Evolutionary conservation across 352 stramenopile genomes (phyloP).

Genomic region (Pythium sukuiense): DNA sequence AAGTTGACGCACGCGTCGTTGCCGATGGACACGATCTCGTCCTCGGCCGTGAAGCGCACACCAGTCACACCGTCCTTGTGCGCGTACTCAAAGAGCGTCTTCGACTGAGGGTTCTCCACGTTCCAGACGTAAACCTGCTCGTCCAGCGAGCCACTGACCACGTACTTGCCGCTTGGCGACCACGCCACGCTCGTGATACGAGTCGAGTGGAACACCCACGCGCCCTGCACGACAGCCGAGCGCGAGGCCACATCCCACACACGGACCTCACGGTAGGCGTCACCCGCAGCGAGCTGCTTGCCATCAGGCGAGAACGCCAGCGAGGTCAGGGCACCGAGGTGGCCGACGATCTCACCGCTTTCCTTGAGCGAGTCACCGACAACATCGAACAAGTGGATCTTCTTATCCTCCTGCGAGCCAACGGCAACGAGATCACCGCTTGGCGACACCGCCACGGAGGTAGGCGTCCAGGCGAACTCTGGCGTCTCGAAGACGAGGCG

Average conservation of each 20-base stretch:
- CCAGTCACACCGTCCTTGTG: conserved; percentile 83
- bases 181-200: conserved; percentile 93
- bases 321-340: conserved; percentile 73
- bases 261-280: conserved; percentile 88
- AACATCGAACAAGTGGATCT: conserved; percentile 86
- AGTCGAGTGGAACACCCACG: conserved; percentile 97
- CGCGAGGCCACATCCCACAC: conserved; percentile 86
- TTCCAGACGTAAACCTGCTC: conserved; percentile 97
- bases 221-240: conserved; percentile 84
- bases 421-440: conserved; percentile 74
- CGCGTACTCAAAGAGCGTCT: conserved; percentile 71
- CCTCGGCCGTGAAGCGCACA: conserved; percentile 71
- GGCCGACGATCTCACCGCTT: conserved; percentile 60
- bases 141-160: conserved; percentile 93
- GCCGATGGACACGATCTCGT: conserved; percentile 73
- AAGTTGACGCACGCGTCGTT: conserved; percentile 84
- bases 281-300: conserved; percentile 78
- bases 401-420: conserved; percentile 82
- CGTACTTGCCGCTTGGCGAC: conserved; percentile 87
- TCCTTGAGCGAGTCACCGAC: conserved; percentile 67
- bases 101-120: conserved; percentile 69
- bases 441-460: conserved; percentile 71
- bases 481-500: conserved; percentile 74
- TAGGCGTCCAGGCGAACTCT: conserved; percentile 78
- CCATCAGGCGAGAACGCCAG: conserved; percentile 88